These are phyloP conservation scores for Amanita thiersii DNA, from an alignment of 768 basidiomycete species.

Conservation along the genomic window DNA sequence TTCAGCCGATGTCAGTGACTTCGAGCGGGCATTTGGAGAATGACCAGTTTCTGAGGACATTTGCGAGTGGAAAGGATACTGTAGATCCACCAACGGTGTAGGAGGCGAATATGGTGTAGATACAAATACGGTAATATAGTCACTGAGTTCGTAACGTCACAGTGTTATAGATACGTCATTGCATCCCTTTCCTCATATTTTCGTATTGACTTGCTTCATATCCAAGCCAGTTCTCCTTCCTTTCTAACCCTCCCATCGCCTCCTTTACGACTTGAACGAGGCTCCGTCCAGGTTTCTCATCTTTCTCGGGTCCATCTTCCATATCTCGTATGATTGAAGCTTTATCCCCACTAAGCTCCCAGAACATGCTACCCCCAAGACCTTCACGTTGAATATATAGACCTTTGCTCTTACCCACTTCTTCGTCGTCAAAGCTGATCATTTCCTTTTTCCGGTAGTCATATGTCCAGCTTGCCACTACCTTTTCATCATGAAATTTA, in stretches of 20 bases:
- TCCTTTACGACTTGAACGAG: conserved; percentile 70
- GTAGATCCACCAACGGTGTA: no score
- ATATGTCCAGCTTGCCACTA: conserved; percentile 79
- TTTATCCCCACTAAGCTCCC: conserved; percentile 90
- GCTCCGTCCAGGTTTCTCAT: conserved; percentile 58
- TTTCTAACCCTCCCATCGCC: conserved; percentile 69
- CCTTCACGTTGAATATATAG: conserved; percentile 69
- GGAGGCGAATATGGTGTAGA: no score
- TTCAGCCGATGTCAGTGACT: conserved; percentile 72
- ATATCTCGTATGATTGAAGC: conserved; percentile 56
- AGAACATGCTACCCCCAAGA: conserved; percentile 90
- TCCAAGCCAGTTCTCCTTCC: conserved; percentile 68
- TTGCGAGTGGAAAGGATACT: not conserved
- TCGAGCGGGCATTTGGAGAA: conserved; percentile 73
- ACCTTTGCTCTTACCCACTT: conserved; percentile 66
- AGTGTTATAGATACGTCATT: conserved; percentile 10
- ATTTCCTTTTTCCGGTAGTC: conserved; percentile 68
- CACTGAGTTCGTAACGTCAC: conserved; percentile 1
- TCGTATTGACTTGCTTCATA: conserved; percentile 76
- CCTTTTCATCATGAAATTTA: conserved; percentile 54
- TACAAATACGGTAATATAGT: not conserved
- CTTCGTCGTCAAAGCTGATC: conserved; percentile 74
- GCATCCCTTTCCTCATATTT: conserved; percentile 71
- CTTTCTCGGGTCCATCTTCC: conserved; percentile 71
- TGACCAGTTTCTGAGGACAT: conserved; percentile 40